Base-by-base conservation (phyloP, 2,329 filamentous ascomycete genomes). In the Fusarium dlaminii region DNA sequence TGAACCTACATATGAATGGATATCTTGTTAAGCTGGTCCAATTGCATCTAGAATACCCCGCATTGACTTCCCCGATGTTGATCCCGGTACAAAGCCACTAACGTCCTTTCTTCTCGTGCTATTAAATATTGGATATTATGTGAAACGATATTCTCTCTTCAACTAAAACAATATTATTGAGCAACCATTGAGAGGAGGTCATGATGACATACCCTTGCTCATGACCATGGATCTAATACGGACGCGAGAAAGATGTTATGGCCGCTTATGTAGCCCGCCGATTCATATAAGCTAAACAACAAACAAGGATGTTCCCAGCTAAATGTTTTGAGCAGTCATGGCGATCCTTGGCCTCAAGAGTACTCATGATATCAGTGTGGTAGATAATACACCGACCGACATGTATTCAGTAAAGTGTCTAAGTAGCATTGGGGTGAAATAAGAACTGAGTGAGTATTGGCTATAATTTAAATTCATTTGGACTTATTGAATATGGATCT, bases 251-350 rank as follows among this genome's bases (percentile, higher is more conserved):
- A 24, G 27, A 65, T 46, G 60, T 29, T 56, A n/a, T 49, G 40
- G 30, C 30, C 36, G 45, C 30, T 40, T 46, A 20, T 27, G 34
- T 58, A 30, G 42, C 34, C 40, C 39, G 17, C 17, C 40, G 22
- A 34, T 58, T 60, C 42, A 60, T 63, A 30, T 22, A 45, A 66
- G 52, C 43, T 59, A 67, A 60, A 67, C 48, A 67, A 67, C 64
- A 51, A 66, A 67, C 63, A 67, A 51, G 64, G 64, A 49, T 67
- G 49, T 60, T 9, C 64, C 63, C 63, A n/a, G 20, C 62, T 59
- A 24, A 24, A 48, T 58, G 30, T 49, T 49, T 58, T 49, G 40
- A 10, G 40, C 24, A 49, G 24, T 55, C 48, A 42, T 56, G 29
- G 58, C 24, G n/a, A 40, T 18, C 58, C n/a, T 27, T 20, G 14